Percentiles rank a stretch among this genome's conserved stretches.
These are phyloP conservation scores for Acer yangbiense DNA, from an alignment of 345 rosid species.

Conservation along the genomic window DNA sequence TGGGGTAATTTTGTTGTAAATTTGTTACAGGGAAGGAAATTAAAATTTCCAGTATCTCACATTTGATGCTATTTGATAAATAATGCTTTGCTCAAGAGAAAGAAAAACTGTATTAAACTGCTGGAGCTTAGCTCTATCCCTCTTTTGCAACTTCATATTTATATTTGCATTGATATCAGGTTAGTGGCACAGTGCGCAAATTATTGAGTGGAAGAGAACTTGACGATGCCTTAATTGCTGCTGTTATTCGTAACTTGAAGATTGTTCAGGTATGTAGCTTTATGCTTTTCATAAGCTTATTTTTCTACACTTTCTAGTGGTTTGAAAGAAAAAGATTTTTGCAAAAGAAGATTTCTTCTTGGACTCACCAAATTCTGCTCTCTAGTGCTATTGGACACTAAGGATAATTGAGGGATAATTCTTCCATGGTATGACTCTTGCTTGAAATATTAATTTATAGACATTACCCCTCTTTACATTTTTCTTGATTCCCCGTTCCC, in stretches of 20 bases:
- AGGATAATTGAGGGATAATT: background rate
- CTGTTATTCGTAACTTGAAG: slow-evolving; percentile 82
- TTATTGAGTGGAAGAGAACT: slow-evolving; percentile 70
- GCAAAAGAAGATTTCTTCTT: slow-evolving; percentile 11
- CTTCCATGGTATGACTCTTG: background rate
- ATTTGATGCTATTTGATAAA: slow-evolving; percentile 15
- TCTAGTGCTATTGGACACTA: background rate
- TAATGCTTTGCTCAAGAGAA: slow-evolving; percentile 15
- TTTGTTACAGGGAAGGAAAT: slow-evolving; percentile 16
- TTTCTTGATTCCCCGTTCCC: background rate
- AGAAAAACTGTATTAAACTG: background rate
- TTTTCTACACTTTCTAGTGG: slow-evolving; percentile 6
- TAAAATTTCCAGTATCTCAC: slow-evolving; percentile 11
- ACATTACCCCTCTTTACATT: background rate
- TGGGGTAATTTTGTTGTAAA: background rate
- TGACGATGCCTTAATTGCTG: slow-evolving; percentile 69
- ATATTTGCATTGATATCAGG: slow-evolving; percentile 47
- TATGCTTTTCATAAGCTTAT: slow-evolving; percentile 13
- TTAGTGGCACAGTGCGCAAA: slow-evolving; percentile 56
- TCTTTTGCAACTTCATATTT: slow-evolving; percentile 21
- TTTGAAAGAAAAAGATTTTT: slow-evolving; percentile 11
- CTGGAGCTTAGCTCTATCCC: slow-evolving; percentile 3
- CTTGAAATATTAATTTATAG: background rate
- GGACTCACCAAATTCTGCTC: slow-evolving; percentile 9
- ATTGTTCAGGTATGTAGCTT: slow-evolving; percentile 59